Evolutionary conservation across 768 basidiomycete genomes (phyloP), one percentile per base, ranked within the genome.

Genomic region (Paxillus involutus): DNA sequence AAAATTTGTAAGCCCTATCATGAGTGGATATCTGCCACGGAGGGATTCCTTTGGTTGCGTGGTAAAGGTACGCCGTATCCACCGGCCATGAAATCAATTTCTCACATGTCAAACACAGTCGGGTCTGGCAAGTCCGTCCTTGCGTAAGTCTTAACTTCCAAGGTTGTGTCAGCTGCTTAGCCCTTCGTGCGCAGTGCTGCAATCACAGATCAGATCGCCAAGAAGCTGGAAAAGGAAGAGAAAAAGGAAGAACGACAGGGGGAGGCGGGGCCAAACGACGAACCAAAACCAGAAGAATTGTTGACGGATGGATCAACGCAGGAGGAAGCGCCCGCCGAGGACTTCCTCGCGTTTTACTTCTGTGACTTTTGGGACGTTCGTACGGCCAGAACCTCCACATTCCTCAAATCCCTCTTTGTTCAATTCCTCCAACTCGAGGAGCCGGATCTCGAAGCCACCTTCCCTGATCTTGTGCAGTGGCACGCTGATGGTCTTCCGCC

Each of bases 341-440:
- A 44, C 51, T 60, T 60, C 45, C 59, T 67, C 3, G 67, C 55
- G 0, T 59, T 64, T 49, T 63, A 63, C 55, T 67, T 66, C 33
- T 67, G 68, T 47, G 67, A 67, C 54, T 63, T 58, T 47, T 64
- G 66, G 32, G 66, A 68, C 47, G 49, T 42, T 49, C 66, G 66
- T 44, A 52, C 58, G 3, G 11, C 61, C 44, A 52, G 50, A 39
- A 52, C 44, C 2, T 30, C 56, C 19, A 45, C 66, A 26, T 59
- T 67, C 43, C 48, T 67, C 47, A 63, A 59, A 32, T 64, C 64
- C 3, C 57, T 67, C 17, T 61, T 66, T 24, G 58, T 58, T 17
- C 66, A 67, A 56, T 68, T 67, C 45, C 32, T 68, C 14, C 66
- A 68, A 46, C 53, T 61, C 12, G 61, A 57, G 1, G 56, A 66